Evolutionary conservation across 176 grass and related monocot genomes (phyloP), one percentile per base, ranked within the genome.

Genomic region (Musa schizocarpa): DNA sequence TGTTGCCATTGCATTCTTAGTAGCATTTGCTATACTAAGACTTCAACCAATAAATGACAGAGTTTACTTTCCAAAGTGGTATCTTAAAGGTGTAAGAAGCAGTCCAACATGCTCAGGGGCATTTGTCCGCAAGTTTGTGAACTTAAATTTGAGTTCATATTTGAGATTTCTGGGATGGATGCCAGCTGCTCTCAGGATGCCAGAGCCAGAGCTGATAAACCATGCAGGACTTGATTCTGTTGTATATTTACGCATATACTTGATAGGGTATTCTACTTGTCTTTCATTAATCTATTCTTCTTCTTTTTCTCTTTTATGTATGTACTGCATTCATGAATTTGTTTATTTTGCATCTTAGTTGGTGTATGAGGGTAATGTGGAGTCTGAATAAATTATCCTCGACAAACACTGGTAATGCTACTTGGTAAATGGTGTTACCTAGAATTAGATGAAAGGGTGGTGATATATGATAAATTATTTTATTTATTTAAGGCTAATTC

Each of bases 211-310:
- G 63, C 77, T 78, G 13, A 78, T 78, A 69, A 65, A 55, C 0
- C 77, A 78, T 69, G 63, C 77, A 56, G 77, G 52, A 48, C 65
- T 78, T 55, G 77, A 78, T 69, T 78, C 77, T 78, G 65, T 25
- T 53, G 64, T 78, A 54, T 78, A 21, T 53, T 52, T 78, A 9
- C 65, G 76, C 0, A 68, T 78, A 68, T 78, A 78, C 25, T 69
- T 78, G 50, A 78, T 78, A 22, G 50, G 76, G 52, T 69, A 77
- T 26, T 65, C 9, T 8, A 62, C 20, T 57, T 74, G 43, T 58
- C 1, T 68, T 63, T 23, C 22, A 20, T 20, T n/a, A 49, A 64
- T 63, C n/a, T 43, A 63, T 57, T 56, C 43, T 49, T 4, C 11
- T 76, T 24, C 11, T 43, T 43, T 13, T 76, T 76, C 2, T 25